Evolutionary conservation across 2,329 filamentous ascomycete genomes (phyloP).

Genomic region (Alternaria sp.): DNA sequence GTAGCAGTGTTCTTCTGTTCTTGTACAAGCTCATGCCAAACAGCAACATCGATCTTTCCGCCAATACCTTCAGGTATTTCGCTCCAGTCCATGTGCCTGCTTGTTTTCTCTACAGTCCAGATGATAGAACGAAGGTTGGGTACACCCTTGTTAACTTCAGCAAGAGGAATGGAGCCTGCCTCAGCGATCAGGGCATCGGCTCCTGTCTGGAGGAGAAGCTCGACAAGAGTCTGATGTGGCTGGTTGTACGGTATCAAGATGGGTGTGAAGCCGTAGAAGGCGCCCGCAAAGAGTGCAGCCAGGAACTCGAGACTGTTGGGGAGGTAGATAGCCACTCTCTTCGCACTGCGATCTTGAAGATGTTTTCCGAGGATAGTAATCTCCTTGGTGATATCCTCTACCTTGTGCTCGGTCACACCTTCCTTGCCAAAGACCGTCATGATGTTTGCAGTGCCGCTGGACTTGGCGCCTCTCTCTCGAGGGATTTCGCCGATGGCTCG

Average conservation of each 20-base stretch:
- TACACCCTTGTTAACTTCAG: constrained; percentile 73
- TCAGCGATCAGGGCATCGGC: constrained; percentile 85
- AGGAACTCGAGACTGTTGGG: constrained; percentile 93
- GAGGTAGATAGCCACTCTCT: constrained; percentile 85
- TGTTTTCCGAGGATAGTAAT: constrained; percentile 87
- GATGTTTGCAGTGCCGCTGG: constrained; percentile 72
- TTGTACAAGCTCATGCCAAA: constrained; percentile 89
- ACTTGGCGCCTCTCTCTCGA: constrained; percentile 70
- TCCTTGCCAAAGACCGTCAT: constrained; percentile 81
- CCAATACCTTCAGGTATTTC: constrained; percentile 81
- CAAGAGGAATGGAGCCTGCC: constrained; percentile 85
- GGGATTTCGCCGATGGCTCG: constrained; percentile 70
- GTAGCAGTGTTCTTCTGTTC: constrained; percentile 64
- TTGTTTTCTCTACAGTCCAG: constrained; percentile 93
- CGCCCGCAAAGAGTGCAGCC: constrained; percentile 80
- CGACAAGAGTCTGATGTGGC: constrained; percentile 71
- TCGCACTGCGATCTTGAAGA: constrained; percentile 71
- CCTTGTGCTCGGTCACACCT: constrained; percentile 73
- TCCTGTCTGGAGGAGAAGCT: constrained; percentile 74
- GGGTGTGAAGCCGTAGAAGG: constrained; percentile 87
- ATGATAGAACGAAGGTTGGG: constrained; percentile 76
- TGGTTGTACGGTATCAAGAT: constrained; percentile 86
- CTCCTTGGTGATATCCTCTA: constrained; percentile 78
- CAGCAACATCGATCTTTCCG: constrained; percentile 79
- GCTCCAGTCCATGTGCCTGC: constrained; percentile 93